A percentile compares a stretch with the other conserved stretches of the same genome.
These are phyloP conservation scores for Panicum virgatum DNA, from an alignment of 202 grass and related monocot genomes.

Conservation along the genomic window DNA sequence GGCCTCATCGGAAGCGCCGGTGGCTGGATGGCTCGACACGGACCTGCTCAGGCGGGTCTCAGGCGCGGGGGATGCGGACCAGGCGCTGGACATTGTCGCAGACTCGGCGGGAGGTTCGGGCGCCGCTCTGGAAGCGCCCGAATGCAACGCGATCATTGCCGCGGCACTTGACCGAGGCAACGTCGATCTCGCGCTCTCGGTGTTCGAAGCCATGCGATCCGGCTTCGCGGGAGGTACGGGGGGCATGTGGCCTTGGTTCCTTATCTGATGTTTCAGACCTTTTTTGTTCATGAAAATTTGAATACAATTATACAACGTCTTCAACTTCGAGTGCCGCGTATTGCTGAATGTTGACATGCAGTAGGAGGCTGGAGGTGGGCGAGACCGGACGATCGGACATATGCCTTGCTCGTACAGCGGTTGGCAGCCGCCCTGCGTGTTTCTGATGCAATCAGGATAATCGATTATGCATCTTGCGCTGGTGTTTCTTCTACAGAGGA, in stretches of 20 bases:
- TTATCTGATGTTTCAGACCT: not conserved
- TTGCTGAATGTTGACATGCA: constrained; percentile 26
- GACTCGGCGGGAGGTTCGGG: constrained; percentile 35
- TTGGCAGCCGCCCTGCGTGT: constrained; percentile 71
- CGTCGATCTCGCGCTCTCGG: constrained; percentile 55
- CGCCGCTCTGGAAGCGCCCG: constrained; percentile 33
- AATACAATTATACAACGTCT: not conserved
- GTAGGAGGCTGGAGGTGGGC: constrained; percentile 65
- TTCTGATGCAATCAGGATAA: constrained; percentile 69
- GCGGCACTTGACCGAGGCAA: constrained; percentile 72
- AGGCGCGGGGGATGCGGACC: constrained; percentile 42
- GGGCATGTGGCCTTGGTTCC: not conserved
- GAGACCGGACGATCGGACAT: constrained; percentile 69
- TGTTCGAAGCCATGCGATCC: constrained; percentile 71
- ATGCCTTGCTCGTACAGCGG: constrained; percentile 66
- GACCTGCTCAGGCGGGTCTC: constrained; percentile 54
- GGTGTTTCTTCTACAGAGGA: constrained; percentile 67
- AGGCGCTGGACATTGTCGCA: constrained; percentile 50
- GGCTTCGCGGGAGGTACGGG: constrained; percentile 53
- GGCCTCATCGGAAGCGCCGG: constrained; percentile 28
- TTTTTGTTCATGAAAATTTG: not conserved
- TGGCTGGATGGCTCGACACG: constrained; percentile 21
- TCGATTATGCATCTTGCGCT: constrained; percentile 60
- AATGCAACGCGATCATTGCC: constrained; percentile 61
- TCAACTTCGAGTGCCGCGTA: not conserved